Conservation (phyloP, 2,329 filamentous ascomycete genomes). For the Calycina marina region DNA sequence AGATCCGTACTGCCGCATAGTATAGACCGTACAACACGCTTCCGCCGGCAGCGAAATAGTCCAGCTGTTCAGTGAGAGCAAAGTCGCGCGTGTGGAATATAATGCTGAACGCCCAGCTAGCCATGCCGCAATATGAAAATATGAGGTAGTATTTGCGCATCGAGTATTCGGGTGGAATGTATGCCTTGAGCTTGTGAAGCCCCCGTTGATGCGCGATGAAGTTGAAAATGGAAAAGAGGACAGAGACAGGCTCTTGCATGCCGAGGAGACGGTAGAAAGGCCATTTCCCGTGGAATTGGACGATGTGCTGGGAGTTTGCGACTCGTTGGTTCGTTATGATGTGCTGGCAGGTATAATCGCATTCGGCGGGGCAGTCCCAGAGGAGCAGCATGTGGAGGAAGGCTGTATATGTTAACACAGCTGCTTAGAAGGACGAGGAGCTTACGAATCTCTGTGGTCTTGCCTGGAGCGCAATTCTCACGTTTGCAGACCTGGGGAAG, state of each 20-base stretch:
- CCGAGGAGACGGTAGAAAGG: conserved; percentile 83
- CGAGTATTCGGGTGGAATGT: conserved; percentile 58
- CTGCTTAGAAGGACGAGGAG: conserved; percentile 8
- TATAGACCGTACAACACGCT: conserved; percentile 85
- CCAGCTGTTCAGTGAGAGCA: conserved; percentile 72
- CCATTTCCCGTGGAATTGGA: conserved; percentile 99
- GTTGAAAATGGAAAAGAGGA: conserved; percentile 88
- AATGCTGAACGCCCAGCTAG: conserved; percentile 77
- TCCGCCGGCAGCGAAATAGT: conserved; percentile 89
- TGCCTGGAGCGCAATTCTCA: conserved; percentile 62
- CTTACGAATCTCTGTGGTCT: conserved; percentile 26
- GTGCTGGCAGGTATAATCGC: conserved; percentile 96
- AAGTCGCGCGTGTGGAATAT: conserved; percentile 91
- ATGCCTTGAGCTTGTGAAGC: conserved; percentile 51
- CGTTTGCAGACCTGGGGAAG: conserved; percentile 68
- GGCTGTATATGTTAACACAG: conserved; percentile 36
- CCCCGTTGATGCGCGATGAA: conserved; percentile 73
- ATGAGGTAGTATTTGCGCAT: conserved; percentile 67
- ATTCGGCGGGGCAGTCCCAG: conserved; percentile 87
- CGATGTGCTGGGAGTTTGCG: conserved; percentile 48
- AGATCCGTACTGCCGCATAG: conserved; percentile 68
- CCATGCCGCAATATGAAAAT: conserved; percentile 69
- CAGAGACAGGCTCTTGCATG: conserved; percentile 88
- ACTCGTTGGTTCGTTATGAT: conserved; percentile 66
- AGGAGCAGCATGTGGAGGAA: conserved; percentile 73